Evolutionary conservation across 805 yeast species (phyloP).

Genomic region (Helenozyma rhizophorensis): DNA sequence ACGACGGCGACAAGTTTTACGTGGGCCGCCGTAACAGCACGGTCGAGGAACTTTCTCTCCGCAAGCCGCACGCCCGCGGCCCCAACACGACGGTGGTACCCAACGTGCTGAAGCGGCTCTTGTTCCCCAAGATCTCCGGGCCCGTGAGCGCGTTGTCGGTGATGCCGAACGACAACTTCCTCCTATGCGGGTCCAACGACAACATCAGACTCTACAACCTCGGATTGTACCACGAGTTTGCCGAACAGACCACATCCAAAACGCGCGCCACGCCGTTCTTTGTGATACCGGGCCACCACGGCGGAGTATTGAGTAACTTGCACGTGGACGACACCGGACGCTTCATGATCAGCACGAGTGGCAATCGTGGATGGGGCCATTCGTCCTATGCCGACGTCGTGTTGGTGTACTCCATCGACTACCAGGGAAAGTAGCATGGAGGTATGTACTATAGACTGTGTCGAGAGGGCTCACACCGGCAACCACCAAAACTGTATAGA

Average conservation of each 20-base stretch:
- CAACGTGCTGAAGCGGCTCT: constrained; percentile 53
- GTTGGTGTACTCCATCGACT: constrained; percentile 72
- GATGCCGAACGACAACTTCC: constrained; percentile 73
- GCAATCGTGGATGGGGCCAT: constrained; percentile 91
- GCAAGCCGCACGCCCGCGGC: constrained; percentile 45
- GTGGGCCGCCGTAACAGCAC: constrained; percentile 88
- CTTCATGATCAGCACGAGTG: constrained; percentile 87
- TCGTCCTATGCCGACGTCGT: constrained; percentile 77
- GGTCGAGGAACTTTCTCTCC: constrained; percentile 70
- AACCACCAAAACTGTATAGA: no score
- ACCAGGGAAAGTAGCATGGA: constrained; percentile 18
- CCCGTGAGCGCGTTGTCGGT: constrained; percentile 79
- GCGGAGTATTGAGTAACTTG: constrained; percentile 77
- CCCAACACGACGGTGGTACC: constrained; percentile 27
- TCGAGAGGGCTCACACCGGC: not conserved
- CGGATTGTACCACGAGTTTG: constrained; percentile 34
- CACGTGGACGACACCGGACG: constrained; percentile 83
- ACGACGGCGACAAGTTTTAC: constrained; percentile 70
- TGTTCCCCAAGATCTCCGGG: constrained; percentile 84
- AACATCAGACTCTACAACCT: constrained; percentile 85
- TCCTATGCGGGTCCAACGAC: constrained; percentile 86
- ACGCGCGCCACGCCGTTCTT: constrained; percentile 65
- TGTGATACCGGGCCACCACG: constrained; percentile 95
- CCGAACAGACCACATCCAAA: constrained; percentile 27
- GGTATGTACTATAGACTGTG: not conserved